Conservation (phyloP, 176 grass and related monocot species). For the Oryza australiensis region DNA sequence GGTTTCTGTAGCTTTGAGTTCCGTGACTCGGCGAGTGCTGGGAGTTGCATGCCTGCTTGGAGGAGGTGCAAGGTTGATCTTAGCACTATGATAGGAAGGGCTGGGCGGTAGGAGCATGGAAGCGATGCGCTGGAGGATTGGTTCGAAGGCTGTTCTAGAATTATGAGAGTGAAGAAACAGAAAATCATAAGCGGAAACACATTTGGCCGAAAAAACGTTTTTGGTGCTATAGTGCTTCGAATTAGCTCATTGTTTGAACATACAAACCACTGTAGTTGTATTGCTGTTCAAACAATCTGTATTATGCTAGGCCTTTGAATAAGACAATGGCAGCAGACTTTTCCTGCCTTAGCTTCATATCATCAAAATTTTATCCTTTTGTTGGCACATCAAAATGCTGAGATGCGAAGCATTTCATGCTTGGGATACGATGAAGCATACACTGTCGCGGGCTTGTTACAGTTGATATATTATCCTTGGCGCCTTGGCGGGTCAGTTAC, state of each 20-base stretch:
- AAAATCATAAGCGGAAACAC: background rate
- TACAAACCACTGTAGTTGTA: background rate
- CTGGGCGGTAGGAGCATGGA: background rate
- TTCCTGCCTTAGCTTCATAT: background rate
- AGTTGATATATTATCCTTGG: background rate
- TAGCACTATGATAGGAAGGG: background rate
- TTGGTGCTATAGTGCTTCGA: background rate
- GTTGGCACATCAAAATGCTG: background rate
- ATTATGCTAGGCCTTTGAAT: conserved; percentile 10
- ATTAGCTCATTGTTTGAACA: background rate
- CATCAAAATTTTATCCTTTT: background rate
- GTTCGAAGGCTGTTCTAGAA: background rate
- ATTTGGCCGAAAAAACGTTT: conserved; percentile 11
- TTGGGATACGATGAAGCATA: background rate
- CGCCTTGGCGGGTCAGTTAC: background rate
- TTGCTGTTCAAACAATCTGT: background rate
- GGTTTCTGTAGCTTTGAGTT: background rate
- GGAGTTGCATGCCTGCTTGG: background rate
- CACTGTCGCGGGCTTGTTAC: background rate
- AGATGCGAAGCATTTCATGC: background rate
- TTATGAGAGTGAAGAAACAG: background rate
- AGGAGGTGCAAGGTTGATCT: conserved; percentile 16
- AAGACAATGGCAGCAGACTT: background rate
- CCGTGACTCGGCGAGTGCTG: background rate
- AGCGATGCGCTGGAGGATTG: background rate